Percentiles rank a stretch among this genome's conserved stretches.
phyloP scores from a whole-genome alignment of 192 early-diverging fungal genomes.

The Diversispora epigaea region DNA sequence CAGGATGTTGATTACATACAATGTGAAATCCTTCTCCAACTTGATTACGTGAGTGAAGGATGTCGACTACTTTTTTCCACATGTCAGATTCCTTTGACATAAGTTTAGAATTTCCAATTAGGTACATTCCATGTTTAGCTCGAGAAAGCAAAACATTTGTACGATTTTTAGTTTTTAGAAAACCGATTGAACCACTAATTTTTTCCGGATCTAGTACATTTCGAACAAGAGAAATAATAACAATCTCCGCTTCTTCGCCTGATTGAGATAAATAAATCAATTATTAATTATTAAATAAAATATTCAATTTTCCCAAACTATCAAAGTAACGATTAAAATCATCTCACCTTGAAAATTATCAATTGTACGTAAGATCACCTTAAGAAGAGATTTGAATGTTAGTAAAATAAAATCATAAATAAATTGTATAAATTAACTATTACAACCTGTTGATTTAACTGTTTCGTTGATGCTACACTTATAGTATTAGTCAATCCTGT shows the following conservation, averaged over 20 bases:
- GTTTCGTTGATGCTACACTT: not conserved
- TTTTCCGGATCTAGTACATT: constrained; percentile 30
- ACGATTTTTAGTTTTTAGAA: constrained; percentile 56
- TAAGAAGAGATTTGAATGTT: not conserved
- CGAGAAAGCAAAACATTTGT: constrained; percentile 59
- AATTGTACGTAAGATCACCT: constrained; percentile 44
- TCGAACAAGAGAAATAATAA: constrained; percentile 48
- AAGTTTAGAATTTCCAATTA: constrained; percentile 50
- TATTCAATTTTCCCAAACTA: too few species aligned
- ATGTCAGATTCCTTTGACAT: constrained; percentile 34
- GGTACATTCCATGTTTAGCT: constrained; percentile 61
- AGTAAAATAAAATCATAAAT: not conserved
- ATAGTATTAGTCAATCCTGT: not conserved
- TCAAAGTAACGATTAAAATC: too few species aligned
- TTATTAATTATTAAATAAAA: too few species aligned
- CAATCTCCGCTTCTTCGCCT: constrained; percentile 42
- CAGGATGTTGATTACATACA: constrained; percentile 50
- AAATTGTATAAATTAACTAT: not conserved
- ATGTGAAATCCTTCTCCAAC: constrained; percentile 48
- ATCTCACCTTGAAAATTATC: constrained; percentile 47
- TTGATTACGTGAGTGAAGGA: constrained; percentile 34
- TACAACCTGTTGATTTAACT: not conserved
- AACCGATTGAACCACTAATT: constrained; percentile 44
- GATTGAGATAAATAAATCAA: too few species aligned
- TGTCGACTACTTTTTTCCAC: constrained; percentile 47